Base-by-base conservation (phyloP, 2,329 filamentous ascomycete genomes). In the Colletotrichum somersetense region DNA sequence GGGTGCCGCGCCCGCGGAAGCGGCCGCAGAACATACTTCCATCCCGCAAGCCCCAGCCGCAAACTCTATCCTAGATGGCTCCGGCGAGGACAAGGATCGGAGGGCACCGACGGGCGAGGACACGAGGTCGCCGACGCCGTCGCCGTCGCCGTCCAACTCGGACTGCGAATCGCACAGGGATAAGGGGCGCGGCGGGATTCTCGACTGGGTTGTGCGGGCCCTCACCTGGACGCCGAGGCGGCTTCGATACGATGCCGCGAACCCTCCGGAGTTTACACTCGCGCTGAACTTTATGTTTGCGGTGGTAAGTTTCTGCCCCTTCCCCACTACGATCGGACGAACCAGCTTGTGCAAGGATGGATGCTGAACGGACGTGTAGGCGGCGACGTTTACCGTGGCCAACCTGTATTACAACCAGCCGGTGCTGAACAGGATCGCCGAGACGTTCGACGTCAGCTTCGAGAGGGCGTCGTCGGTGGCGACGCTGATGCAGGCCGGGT, bases 381-480 rank as follows among this genome's bases (percentile, higher is more conserved):
- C 87, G 3, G 82, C 83, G 0, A 87, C 90, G 5, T 90, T 94
- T 75, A 93, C 92, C 0, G 93, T 95, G 8, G 93, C 93, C 23
- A 95, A 95, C 75, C 83, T 96, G 3, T 96, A 96, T 82, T 95
- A 96, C 80, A 93, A 89, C 71, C 93, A 95, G 76, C 92, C 93
- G 0, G 93, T 96, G 58, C 83, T 96, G 33, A 94, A 95, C 77
- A 89, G 92, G 62, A 86, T 96, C 52, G 93, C 93, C 0, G 79
- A 85, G 12, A 91, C 92, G 20, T 96, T 96, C 77, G 77, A 87
- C 65, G 91, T 96, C 59, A 87, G 86, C 11, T 92, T 94, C 77
- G 92, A 94, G 76, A 85, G 87, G 66, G 89, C 93, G 0, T 88
- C 88, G 1, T 81, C 85, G 52, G 90, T 96, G 33, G 92, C 93